These are phyloP conservation scores for Lagenidium giganteum DNA, from an alignment of 352 stramenopile species.

Conservation along the genomic window DNA sequence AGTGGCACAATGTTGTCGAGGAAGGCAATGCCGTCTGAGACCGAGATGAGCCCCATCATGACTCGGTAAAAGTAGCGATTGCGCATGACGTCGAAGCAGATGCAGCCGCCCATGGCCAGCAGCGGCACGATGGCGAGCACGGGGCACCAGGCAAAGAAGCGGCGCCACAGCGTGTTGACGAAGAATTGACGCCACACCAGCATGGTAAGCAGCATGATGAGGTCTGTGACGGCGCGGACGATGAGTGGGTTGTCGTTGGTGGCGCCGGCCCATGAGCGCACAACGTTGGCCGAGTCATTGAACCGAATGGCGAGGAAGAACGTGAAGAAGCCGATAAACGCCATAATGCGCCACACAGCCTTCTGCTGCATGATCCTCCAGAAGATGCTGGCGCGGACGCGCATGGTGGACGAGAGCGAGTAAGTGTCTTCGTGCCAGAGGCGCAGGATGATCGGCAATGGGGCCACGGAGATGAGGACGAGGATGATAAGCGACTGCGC, in stretches of 20 bases:
- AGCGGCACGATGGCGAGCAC: slow-evolving; percentile 43
- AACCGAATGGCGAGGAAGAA: slow-evolving; percentile 59
- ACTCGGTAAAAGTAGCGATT: slow-evolving; percentile 56
- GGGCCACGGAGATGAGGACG: slow-evolving; percentile 44
- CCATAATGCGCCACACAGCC: slow-evolving; percentile 60
- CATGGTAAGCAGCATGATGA: slow-evolving; percentile 53
- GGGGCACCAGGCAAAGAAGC: slow-evolving; percentile 49
- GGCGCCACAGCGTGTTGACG: slow-evolving; percentile 47
- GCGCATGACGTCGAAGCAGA: slow-evolving; percentile 34
- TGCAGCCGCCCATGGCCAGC: slow-evolving; percentile 35
- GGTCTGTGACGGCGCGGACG: slow-evolving; percentile 34
- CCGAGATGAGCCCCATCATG: slow-evolving; percentile 38
- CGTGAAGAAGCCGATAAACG: slow-evolving; percentile 58
- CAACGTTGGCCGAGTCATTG: slow-evolving; percentile 29
- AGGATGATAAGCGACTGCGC: slow-evolving; percentile 40
- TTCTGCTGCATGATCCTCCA: slow-evolving; percentile 81
- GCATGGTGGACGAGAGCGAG: slow-evolving; percentile 52
- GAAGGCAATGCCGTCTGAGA: slow-evolving; percentile 46
- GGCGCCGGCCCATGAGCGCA: slow-evolving; percentile 36
- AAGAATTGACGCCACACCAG: slow-evolving; percentile 49
- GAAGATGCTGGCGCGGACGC: slow-evolving; percentile 52
- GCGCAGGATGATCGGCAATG: slow-evolving; percentile 37
- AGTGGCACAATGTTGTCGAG: slow-evolving; percentile 53
- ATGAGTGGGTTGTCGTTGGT: slow-evolving; percentile 39
- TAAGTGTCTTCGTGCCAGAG: slow-evolving; percentile 69